Percentiles rank a stretch among this genome's conserved stretches.
Conservation (phyloP, 2,329 filamentous ascomycete genomes). For the Fusarium verrucosum region DNA sequence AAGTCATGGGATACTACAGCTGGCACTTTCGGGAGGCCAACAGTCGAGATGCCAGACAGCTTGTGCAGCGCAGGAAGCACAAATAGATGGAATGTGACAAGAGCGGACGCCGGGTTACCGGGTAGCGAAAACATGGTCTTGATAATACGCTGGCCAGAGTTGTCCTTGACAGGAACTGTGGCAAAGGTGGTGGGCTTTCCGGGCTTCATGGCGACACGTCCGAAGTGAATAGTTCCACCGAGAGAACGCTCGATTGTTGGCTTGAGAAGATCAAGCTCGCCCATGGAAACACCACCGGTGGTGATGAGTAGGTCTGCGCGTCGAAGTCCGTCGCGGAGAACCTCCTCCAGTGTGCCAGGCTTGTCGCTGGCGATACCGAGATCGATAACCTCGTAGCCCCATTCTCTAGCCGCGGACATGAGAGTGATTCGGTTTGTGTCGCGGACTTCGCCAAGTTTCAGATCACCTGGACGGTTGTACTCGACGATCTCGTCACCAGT, state of each 20-base stretch:
- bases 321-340: slow-evolving; percentile 77
- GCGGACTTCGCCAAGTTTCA: slow-evolving; percentile 84
- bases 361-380: slow-evolving; percentile 85
- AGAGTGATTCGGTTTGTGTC: slow-evolving; percentile 93
- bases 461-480: slow-evolving; percentile 68
- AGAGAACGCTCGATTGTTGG: slow-evolving; percentile 91
- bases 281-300: slow-evolving; percentile 96
- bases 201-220: slow-evolving; percentile 96
- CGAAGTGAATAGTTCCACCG: slow-evolving; percentile 94
- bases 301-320: slow-evolving; percentile 86
- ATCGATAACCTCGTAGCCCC: slow-evolving; percentile 83
- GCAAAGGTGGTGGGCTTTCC: slow-evolving; percentile 98
- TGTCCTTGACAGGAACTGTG: slow-evolving; percentile 76
- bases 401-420: slow-evolving; percentile 76
- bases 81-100: slow-evolving; percentile 94
- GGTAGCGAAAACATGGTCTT: slow-evolving; percentile 90
- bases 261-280: slow-evolving; percentile 94
- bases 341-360: slow-evolving; percentile 77
- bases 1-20: slow-evolving; percentile 79
- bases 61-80: slow-evolving; percentile 87
- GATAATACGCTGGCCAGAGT: slow-evolving; percentile 63
- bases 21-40: slow-evolving; percentile 75
- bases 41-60: slow-evolving; percentile 72
- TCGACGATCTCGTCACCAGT: slow-evolving; percentile 95
- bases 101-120: slow-evolving; percentile 90